These are phyloP conservation scores for Fusarium sp. DNA, from an alignment of 2,329 filamentous ascomycete species.

Conservation along the genomic window DNA sequence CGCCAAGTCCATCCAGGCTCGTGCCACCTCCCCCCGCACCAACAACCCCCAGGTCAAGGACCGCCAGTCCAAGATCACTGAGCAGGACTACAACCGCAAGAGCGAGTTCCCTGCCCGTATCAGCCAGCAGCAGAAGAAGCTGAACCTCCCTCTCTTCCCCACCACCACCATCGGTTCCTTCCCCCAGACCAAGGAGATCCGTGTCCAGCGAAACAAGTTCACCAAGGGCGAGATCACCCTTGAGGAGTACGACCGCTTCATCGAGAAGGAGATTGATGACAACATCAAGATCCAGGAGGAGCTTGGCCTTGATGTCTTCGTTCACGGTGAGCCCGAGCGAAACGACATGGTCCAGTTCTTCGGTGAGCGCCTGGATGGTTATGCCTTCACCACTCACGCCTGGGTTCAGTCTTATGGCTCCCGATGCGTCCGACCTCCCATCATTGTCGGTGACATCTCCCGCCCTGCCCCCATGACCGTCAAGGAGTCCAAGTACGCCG, in stretches of 20 bases:
- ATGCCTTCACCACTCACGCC: conserved; percentile 98
- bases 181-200: conserved; percentile 99
- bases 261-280: conserved; percentile 97
- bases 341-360: conserved; percentile 99
- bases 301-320: conserved; percentile 95
- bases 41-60: conserved; percentile 99
- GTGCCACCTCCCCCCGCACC: conserved; percentile 91
- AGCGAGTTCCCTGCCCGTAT: conserved; percentile 88
- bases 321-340: conserved; percentile 99
- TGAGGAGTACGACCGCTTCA: conserved; percentile 97
- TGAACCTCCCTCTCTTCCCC: conserved; percentile 95
- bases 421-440: conserved; percentile 96
- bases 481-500: conserved; percentile 99
- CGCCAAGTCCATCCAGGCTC: conserved; percentile 91
- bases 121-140: conserved; percentile 87
- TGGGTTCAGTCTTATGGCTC: conserved; percentile 99
- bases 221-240: conserved; percentile 97
- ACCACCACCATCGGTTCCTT: conserved; percentile 99
- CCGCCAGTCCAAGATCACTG: conserved; percentile 87
- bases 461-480: conserved; percentile 98
- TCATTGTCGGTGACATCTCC: conserved; percentile 98
- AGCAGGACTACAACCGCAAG: conserved; percentile 91
- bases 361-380: conserved; percentile 95
- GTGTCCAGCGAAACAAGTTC: conserved; percentile 95
- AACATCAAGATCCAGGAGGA: conserved; percentile 98